Evolutionary conservation across 768 basidiomycete species (phyloP).

Genomic region (Candolleomyces eurysporus): DNA sequence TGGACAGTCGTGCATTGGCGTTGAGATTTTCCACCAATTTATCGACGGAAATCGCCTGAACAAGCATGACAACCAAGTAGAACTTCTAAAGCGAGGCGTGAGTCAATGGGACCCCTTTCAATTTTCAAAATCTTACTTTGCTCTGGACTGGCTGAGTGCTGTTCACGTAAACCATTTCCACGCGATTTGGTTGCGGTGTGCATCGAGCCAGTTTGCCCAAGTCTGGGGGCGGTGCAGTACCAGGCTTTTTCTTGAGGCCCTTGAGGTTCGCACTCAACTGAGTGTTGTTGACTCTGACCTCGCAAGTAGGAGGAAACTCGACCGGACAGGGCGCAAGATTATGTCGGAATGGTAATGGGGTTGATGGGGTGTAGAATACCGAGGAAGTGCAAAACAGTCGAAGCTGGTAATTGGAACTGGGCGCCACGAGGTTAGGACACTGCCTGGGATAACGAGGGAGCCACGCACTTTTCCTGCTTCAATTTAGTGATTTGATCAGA

Average conservation of each 20-base stretch:
- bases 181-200: conserved; percentile 51
- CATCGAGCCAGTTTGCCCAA: conserved; percentile 41
- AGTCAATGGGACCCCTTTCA: not conserved
- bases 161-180: conserved; percentile 91
- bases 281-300: conserved; percentile 80
- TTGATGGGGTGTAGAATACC: conserved; percentile 60
- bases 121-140: conserved; percentile 49
- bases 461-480: conserved; percentile 49
- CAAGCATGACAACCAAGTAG: conserved; percentile 80
- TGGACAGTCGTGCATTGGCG: conserved; percentile 61
- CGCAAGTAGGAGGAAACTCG: conserved; percentile 90
- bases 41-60: conserved; percentile 71
- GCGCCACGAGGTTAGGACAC: conserved; percentile 2
- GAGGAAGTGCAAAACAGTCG: conserved; percentile 89
- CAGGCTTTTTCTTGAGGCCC: conserved; percentile 93
- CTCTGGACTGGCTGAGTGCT: conserved; percentile 73
- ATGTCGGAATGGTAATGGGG: conserved; percentile 39
- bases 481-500: conserved; percentile 65
- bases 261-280: conserved; percentile 75
- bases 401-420: conserved; percentile 71
- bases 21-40: conserved; percentile 69
- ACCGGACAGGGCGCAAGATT: conserved; percentile 60
- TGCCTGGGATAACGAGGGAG: not conserved
- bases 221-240: conserved; percentile 90
- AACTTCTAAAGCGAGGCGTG: conserved; percentile 61